Base-by-base conservation (phyloP, 1,139 yeast genomes). In the Taphrina deformans region DNA sequence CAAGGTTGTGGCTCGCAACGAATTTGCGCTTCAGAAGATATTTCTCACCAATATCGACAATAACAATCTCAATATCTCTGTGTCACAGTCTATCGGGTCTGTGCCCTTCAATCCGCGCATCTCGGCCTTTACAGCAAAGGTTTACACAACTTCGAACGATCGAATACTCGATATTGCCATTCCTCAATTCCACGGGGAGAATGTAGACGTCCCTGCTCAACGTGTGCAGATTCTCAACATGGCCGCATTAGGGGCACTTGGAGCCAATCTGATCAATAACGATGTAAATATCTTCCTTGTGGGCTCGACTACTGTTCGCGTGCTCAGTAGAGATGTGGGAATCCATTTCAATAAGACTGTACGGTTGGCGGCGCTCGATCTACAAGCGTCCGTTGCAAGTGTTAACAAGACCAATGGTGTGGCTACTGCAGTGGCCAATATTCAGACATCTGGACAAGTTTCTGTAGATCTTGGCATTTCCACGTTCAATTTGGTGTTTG, bases 101-200 rank as follows among this genome's bases (percentile, higher is more conserved):
- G 51, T 45, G 14, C 51, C 51, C 7, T 45, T 45, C 51, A 45
- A 45, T 23, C 51, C 51, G 10, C 27, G 51, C 27, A 45, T 45
- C n/a, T 21, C 27, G 2, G 51, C 51, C 14, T 45, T 45, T 7
- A 24, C 27, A 24, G 51, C 51, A 23, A 7, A 45, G 21, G 31
- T 45, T 2, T 45, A 45, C 51, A 45, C 51, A 10, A 3, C 27
- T 16, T 23, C 51, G 21, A 21, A 45, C 12, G 29, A 5, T 2
- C 51, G 21, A 12, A 21, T 45, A 9, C 31, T 45, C 31, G n/a
- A 45, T 21, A 21, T 45, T 10, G 51, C 27, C 31, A 24, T 45
- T 24, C 51, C 51, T 10, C 9, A 12, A 23, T 45, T 45, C 7
- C n/a, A 10, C 16, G 51, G 51, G 10, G n/a, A 21, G 10, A 2